These are phyloP conservation scores for Aspergillus neotritici DNA, from an alignment of 2,329 filamentous ascomycete genomes.

Conservation along the genomic window DNA sequence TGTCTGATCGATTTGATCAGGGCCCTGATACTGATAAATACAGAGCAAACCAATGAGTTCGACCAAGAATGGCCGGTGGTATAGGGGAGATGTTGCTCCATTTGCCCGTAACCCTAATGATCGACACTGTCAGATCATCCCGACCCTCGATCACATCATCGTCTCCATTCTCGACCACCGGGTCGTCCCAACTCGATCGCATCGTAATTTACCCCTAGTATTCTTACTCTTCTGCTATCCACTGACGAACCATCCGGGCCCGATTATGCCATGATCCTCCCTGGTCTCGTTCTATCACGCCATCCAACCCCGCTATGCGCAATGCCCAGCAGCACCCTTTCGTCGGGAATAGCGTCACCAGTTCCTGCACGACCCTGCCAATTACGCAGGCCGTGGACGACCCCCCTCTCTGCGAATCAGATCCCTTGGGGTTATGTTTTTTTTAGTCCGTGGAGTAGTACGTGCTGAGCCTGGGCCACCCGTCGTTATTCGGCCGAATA, in stretches of 20 bases:
- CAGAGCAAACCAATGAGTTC: too few relatives aligned
- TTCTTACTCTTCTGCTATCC: too few relatives aligned
- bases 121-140: background rate
- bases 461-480: too few relatives aligned
- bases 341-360: too few relatives aligned
- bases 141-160: constrained; percentile 9
- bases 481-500: too few relatives aligned
- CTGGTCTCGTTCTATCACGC: constrained; percentile 20
- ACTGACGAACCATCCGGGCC: background rate
- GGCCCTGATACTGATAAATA: background rate
- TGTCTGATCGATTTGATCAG: constrained; percentile 9
- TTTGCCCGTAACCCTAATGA: too few relatives aligned
- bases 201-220: too few relatives aligned
- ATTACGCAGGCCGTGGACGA: background rate
- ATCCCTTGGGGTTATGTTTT: background rate
- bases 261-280: constrained; percentile 3
- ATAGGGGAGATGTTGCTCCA: too few relatives aligned
- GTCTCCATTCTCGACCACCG: background rate
- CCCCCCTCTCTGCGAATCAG: background rate
- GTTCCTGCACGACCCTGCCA: constrained; percentile 2
- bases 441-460: too few relatives aligned
- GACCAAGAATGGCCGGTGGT: too few relatives aligned
- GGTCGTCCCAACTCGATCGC: background rate
- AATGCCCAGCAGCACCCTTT: constrained; percentile 10
- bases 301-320: constrained; percentile 31